phyloP scores from a whole-genome alignment of 2,329 filamentous ascomycete species.

The Calonectria montana region DNA sequence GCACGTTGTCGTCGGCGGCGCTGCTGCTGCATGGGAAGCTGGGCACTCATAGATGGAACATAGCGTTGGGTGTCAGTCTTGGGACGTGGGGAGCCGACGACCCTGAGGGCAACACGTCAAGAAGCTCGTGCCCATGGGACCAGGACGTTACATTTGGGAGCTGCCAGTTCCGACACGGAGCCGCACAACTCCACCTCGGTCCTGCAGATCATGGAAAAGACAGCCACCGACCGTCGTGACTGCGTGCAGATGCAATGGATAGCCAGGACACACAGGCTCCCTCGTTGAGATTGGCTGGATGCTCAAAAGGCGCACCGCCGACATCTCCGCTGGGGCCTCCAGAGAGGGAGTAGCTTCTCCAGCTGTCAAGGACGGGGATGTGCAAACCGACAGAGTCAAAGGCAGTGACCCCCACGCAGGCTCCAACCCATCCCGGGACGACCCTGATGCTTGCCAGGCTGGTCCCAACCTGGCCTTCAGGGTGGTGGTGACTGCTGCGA shows the following conservation, averaged over 20 bases:
- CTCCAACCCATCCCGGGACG: conserved; percentile 15
- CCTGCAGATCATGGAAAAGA: conserved; percentile 22
- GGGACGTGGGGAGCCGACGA: conserved; percentile 17
- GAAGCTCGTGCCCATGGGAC: conserved; percentile 4
- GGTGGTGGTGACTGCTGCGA: background rate
- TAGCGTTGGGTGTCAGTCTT: background rate
- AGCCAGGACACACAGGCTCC: background rate
- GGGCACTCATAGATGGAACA: conserved; percentile 1
- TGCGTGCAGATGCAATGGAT: background rate
- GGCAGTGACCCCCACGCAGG: conserved; percentile 19
- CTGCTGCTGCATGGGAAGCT: conserved; percentile 9
- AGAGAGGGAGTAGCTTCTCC: background rate
- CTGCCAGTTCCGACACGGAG: conserved; percentile 22
- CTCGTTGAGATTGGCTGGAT: conserved; percentile 20
- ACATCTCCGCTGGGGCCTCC: background rate
- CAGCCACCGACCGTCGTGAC: conserved; percentile 9
- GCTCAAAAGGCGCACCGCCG: background rate
- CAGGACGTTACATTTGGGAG: conserved; percentile 16
- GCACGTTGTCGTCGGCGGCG: conserved; percentile 23
- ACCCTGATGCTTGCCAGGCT: conserved; percentile 8
- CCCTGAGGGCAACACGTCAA: conserved; percentile 13
- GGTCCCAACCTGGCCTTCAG: background rate
- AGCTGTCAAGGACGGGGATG: conserved; percentile 15
- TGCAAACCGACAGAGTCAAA: conserved; percentile 5
- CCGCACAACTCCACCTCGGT: conserved; percentile 21